Conservation (phyloP, 306 rosid species). For the Citrullus mucosospermus region DNA sequence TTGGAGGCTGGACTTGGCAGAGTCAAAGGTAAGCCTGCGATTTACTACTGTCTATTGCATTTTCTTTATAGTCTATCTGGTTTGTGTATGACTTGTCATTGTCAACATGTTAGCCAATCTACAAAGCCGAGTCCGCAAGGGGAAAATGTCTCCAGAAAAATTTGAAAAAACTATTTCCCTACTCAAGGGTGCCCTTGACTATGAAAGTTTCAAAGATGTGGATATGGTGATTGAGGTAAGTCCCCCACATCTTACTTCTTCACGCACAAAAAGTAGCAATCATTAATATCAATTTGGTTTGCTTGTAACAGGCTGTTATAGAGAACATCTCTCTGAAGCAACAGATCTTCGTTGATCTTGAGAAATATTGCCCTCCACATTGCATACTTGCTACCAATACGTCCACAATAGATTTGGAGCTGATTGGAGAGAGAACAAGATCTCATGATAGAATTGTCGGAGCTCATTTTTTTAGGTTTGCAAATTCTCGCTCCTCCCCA, state of each 20-base stretch:
- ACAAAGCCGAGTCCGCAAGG: constrained; percentile 78
- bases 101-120: constrained; percentile 86
- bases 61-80: neutral
- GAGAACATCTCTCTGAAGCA: constrained; percentile 88
- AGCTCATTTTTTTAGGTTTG: constrained; percentile 93
- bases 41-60: constrained; percentile 4
- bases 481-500: neutral
- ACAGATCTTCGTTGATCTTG: constrained; percentile 83
- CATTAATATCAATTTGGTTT: neutral
- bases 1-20: constrained; percentile 79
- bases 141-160: constrained; percentile 57
- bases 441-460: constrained; percentile 79
- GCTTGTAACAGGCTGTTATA: constrained; percentile 71
- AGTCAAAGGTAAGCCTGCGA: constrained; percentile 60
- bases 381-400: constrained; percentile 94
- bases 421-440: constrained; percentile 70
- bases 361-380: constrained; percentile 74
- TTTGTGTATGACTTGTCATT: constrained; percentile 13
- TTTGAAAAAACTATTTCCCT: constrained; percentile 61
- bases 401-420: constrained; percentile 90
- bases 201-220: constrained; percentile 70
- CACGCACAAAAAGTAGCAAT: neutral
- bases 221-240: constrained; percentile 95
- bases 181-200: constrained; percentile 65
- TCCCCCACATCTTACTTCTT: neutral